These are phyloP conservation scores for Eutrema salsugineum DNA, from an alignment of 441 rosid genomes.

Conservation along the genomic window DNA sequence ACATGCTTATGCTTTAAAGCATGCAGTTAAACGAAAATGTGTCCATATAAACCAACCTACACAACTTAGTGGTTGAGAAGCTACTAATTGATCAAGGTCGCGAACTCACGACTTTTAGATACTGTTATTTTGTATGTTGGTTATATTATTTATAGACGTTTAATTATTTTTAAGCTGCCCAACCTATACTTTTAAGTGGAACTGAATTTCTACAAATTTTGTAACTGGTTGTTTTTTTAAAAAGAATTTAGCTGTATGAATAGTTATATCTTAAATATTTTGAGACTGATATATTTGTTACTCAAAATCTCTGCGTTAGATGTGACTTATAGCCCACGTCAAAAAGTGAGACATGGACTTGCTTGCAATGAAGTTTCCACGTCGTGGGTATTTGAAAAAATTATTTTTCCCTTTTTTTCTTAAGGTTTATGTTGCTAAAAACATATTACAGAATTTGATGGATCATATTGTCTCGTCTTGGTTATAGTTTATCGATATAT, in stretches of 20 bases:
- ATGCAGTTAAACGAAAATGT: too few species aligned
- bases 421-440: not conserved
- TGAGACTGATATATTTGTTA: not conserved
- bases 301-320: not conserved
- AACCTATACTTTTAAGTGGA: not conserved
- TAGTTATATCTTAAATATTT: not conserved
- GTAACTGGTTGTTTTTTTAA: not conserved
- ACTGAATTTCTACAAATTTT: not conserved
- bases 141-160: not conserved
- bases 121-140: not conserved
- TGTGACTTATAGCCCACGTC: not conserved
- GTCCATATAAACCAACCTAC: too few species aligned
- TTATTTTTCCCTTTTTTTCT: not conserved
- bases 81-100: not conserved
- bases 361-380: constrained; percentile 22
- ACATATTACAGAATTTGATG: not conserved
- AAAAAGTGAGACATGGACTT: not conserved
- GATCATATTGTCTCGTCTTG: not conserved
- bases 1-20: too few species aligned
- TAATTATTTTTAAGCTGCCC: not conserved
- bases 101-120: not conserved
- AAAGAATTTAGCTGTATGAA: not conserved
- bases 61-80: not conserved
- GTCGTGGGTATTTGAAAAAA: not conserved
- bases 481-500: not conserved